phyloP scores from a whole-genome alignment of 2,329 filamentous ascomycete genomes.

The Knoxdaviesia proteae region DNA sequence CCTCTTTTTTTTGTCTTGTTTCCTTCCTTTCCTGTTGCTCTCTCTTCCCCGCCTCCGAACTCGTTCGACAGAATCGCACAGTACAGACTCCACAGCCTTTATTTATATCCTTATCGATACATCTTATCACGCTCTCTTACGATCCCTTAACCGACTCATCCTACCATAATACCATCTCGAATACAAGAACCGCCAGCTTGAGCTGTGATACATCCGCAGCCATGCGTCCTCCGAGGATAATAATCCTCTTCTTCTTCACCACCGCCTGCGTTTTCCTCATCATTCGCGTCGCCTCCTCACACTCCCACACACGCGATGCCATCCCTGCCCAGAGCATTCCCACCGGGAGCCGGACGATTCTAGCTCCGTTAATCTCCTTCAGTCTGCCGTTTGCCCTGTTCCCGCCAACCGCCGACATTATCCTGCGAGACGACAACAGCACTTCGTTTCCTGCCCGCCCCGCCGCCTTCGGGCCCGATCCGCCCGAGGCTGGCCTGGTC shows the following conservation, averaged over 20 bases:
- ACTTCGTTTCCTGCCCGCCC: conserved; percentile 89
- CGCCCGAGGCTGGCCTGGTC: conserved; percentile 59
- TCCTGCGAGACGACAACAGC: conserved; percentile 90
- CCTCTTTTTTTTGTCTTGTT: conserved; percentile 1
- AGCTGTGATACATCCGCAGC: conserved; percentile 8
- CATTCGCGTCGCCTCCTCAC: conserved; percentile 8
- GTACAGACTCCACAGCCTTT: no score
- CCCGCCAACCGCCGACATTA: conserved; percentile 86
- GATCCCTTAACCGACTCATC: no score
- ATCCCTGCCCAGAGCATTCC: no score
- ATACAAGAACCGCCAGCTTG: no score
- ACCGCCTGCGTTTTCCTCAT: conserved; percentile 26
- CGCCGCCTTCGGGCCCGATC: conserved; percentile 70
- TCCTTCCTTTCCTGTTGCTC: neutral
- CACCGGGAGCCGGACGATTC: conserved; percentile 6
- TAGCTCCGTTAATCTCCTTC: conserved; percentile 39
- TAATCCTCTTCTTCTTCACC: conserved; percentile 31
- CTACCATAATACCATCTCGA: no score
- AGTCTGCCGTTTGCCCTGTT: conserved; percentile 70
- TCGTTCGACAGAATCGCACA: no score
- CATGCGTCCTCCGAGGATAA: conserved; percentile 33
- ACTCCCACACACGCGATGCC: no score
- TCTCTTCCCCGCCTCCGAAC: conserved; percentile 3
- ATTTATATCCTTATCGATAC: no score
- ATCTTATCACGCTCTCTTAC: no score